These are phyloP conservation scores for Lentinula boryana DNA, from an alignment of 768 basidiomycete species.

Conservation along the genomic window DNA sequence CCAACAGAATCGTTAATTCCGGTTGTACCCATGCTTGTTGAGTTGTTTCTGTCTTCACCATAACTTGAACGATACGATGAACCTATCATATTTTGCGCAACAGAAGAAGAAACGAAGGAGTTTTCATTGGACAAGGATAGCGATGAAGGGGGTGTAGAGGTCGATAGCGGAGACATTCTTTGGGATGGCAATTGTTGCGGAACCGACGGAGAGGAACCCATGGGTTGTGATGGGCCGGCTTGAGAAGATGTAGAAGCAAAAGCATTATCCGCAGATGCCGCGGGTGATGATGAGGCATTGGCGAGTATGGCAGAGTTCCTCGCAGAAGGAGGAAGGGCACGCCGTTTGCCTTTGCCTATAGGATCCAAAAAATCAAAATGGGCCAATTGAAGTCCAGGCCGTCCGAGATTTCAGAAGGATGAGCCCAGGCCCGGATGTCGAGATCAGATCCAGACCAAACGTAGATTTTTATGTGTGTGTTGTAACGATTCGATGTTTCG, in stretches of 20 bases:
- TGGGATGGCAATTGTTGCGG: neutral
- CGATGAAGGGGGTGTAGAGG: neutral
- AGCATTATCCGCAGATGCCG: neutral
- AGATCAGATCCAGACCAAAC: conserved; percentile 5
- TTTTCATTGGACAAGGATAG: conserved; percentile 1
- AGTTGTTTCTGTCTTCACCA: neutral
- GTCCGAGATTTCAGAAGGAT: conserved; percentile 5
- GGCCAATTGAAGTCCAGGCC: neutral
- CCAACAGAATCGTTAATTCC: conserved; percentile 1
- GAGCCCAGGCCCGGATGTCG: neutral
- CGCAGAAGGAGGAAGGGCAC: neutral
- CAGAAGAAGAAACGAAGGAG: conserved; percentile 2
- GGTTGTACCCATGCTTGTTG: neutral
- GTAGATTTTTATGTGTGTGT: conserved; percentile 25
- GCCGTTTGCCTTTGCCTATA: conserved; percentile 6
- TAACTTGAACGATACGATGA: neutral
- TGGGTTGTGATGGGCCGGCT: neutral
- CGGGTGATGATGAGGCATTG: neutral
- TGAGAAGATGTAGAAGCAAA: neutral
- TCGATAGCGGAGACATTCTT: neutral
- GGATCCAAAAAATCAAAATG: neutral
- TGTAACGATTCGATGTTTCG: neutral
- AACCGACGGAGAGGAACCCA: neutral
- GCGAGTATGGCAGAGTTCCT: neutral
- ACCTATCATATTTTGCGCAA: neutral